Conservation (phyloP, 2,329 filamentous ascomycete genomes). For the Fusarium mundagurra region DNA sequence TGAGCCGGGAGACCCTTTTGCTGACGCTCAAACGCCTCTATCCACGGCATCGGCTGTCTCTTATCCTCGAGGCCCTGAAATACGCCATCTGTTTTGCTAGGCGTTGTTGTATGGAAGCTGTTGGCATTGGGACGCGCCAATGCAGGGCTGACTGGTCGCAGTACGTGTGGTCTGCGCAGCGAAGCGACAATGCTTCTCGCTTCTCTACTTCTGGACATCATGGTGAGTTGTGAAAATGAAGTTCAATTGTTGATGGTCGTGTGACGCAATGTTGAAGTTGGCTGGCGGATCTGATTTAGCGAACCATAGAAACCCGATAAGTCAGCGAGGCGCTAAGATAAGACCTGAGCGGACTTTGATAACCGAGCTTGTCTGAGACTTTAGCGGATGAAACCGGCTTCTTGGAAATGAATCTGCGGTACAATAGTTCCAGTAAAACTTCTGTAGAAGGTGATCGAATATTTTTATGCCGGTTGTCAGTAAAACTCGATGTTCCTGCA, state of each 20-base stretch:
- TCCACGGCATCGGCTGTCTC: conserved; percentile 43
- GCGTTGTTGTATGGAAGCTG: conserved; percentile 30
- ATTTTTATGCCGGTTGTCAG: too few species aligned
- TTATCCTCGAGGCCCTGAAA: conserved; percentile 42
- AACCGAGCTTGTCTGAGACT: not conserved
- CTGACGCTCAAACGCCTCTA: conserved; percentile 41
- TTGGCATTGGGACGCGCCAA: not conserved
- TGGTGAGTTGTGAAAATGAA: conserved; percentile 4
- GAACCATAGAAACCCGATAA: conserved; percentile 3
- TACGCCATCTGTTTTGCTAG: conserved; percentile 42
- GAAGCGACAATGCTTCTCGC: conserved; percentile 4
- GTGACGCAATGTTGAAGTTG: conserved; percentile 21
- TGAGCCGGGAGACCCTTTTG: conserved; percentile 29
- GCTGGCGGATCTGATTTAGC: not conserved
- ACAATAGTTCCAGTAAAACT: not conserved
- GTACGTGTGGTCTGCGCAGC: not conserved
- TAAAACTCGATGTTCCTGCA: not conserved
- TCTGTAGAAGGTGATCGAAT: not conserved
- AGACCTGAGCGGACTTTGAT: not conserved
- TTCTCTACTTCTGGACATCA: conserved; percentile 15
- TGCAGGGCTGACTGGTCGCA: not conserved
- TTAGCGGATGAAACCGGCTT: conserved; percentile 10
- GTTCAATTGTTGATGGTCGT: not conserved
- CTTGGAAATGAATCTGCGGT: not conserved
- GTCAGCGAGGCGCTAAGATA: not conserved